Base-by-base conservation (phyloP, 352 stramenopile genomes). In the Elongisporangium undulatum region DNA sequence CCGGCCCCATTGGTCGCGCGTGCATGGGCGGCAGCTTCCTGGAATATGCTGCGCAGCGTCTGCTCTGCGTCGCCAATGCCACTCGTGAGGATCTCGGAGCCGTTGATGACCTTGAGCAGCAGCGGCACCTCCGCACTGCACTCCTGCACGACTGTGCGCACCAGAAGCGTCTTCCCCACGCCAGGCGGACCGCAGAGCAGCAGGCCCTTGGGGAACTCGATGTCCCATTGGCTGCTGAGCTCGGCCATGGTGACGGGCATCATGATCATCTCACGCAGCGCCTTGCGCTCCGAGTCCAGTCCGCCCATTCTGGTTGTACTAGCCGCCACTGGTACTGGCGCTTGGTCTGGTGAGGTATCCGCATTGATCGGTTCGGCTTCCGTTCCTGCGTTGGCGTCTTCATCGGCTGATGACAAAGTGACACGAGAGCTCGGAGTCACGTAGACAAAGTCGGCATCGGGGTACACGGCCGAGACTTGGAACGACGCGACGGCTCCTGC, bases 131-230 rank as follows among this genome's bases (percentile, higher is more conserved):
- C 53, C n/a, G 69, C 48, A 23, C 72, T 69, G 66, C 85, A 92
- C 24, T 89, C 67, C 22, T 80, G 56, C 24, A 92, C 73, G 0
- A 85, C 76, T 0, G 79, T 73, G n/a, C 85, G 77, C 22, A 95
- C 84, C 3, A 95, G 61, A 29, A 94, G 68, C 23, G 86, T 95
- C 63, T 95, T 95, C 20, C 86, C 86, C 0, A 94, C 84, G 10
- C 86, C 86, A 7, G 86, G 84, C 9, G 86, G 84, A 0, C 86
- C 86, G 58, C 79, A 94, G 0, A 95, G 58, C 26, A 95, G 57
- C 21, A 92, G 53, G 0, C 83, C 84, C 48, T 89, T 89, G 0
- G 83, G 85, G 53, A 93, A 82, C 49, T 90, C 78, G 21, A 94
- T 65, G 12, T 57, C 65, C 34, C 62, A 70, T 41, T 58, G 23